Evolutionary conservation across 805 yeast genomes (phyloP).

Genomic region (Candida sakaeoensis): DNA sequence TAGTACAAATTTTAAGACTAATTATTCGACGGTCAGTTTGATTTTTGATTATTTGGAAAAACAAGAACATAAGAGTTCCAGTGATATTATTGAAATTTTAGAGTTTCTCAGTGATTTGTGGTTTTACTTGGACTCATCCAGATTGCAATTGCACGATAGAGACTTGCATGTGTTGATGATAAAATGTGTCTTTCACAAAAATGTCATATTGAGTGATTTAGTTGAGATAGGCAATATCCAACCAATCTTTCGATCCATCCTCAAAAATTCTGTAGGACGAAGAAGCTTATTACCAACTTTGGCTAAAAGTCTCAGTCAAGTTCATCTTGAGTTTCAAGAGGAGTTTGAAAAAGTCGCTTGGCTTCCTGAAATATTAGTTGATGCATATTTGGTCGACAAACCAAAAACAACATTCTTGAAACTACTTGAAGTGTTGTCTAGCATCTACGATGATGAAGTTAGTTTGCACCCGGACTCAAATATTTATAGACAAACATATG

Average conservation of each 20-base stretch:
- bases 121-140: conserved; percentile 52
- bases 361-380: conserved; percentile 48
- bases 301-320: conserved; percentile 42
- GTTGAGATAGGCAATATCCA: conserved; percentile 21
- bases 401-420: conserved; percentile 52
- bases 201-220: conserved; percentile 26
- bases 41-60: conserved; percentile 14
- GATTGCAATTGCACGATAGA: conserved; percentile 64
- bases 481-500: conserved; percentile 49
- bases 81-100: conserved; percentile 18
- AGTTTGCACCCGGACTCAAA: conserved; percentile 10
- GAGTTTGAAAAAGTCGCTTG: conserved; percentile 44
- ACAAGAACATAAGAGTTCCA: conserved; percentile 4
- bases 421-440: conserved; percentile 56
- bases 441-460: conserved; percentile 45
- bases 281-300: conserved; percentile 65
- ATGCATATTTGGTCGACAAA: conserved; percentile 48
- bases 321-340: conserved; percentile 29
- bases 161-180: conserved; percentile 58
- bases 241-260: conserved; percentile 39
- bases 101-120: conserved; percentile 47
- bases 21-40: conserved; percentile 21
- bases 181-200: conserved; percentile 42
- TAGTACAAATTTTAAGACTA: conserved; percentile 21
- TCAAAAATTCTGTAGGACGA: conserved; percentile 53